phyloP scores from a whole-genome alignment of 371 early-diverging fungal species.

The Mortierella sp. region DNA sequence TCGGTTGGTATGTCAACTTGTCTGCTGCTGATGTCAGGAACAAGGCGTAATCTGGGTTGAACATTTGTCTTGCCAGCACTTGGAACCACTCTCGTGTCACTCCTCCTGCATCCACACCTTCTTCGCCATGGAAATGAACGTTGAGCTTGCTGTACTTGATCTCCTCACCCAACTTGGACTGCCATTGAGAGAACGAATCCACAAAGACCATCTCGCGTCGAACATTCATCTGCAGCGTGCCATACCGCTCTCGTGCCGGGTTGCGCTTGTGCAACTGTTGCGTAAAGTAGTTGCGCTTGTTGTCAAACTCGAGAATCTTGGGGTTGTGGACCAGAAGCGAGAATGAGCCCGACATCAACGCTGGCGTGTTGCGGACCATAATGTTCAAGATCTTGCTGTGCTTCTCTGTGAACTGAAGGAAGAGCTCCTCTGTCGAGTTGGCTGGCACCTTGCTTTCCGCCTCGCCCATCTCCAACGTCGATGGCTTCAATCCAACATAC shows the following conservation, averaged over 20 bases:
- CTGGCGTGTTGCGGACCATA: conserved; percentile 97
- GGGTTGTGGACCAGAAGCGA: conserved; percentile 96
- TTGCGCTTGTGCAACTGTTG: conserved; percentile 92
- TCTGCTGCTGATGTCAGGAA: conserved; percentile 97
- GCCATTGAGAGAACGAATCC: conserved; percentile 95
- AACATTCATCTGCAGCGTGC: conserved; percentile 87
- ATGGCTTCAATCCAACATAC: conserved; percentile 60
- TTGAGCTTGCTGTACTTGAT: conserved; percentile 93
- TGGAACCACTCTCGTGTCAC: conserved; percentile 99
- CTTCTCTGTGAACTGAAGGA: conserved; percentile 91
- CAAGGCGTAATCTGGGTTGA: conserved; percentile 98
- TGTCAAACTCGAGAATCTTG: conserved; percentile 98
- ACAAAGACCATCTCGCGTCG: conserved; percentile 96
- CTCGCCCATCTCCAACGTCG: conserved; percentile 48
- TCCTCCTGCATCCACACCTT: conserved; percentile 99
- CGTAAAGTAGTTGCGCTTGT: conserved; percentile 97
- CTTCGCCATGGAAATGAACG: conserved; percentile 97
- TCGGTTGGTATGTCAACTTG: conserved; percentile 97
- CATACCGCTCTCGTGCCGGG: conserved; percentile 72
- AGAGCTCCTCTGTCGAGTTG: conserved; percentile 73
- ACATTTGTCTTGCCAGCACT: conserved; percentile 96
- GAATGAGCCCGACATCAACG: conserved; percentile 96
- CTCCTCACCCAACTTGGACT: conserved; percentile 90
- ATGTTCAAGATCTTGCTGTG: conserved; percentile 96
- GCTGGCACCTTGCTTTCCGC: conserved; percentile 28